Evolutionary conservation across 2,329 filamentous ascomycete species (phyloP).

Genomic region (Cordyceps militaris): DNA sequence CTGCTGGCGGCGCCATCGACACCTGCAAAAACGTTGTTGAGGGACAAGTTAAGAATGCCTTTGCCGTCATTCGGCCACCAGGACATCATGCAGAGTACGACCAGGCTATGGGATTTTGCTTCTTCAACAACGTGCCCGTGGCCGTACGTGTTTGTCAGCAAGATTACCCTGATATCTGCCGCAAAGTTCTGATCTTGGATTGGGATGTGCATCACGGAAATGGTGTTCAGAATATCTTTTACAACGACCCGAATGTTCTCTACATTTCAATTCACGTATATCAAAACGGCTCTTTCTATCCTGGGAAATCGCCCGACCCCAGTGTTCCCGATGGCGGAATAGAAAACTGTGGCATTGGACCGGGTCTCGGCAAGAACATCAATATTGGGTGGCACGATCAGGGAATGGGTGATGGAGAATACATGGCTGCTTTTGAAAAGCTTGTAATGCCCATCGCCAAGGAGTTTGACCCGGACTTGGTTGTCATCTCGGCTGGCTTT

Average conservation of each 20-base stretch:
- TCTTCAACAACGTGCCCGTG: constrained; percentile 96
- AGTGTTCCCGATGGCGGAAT: constrained; percentile 54
- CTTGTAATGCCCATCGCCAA: constrained; percentile 93
- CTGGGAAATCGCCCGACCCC: constrained; percentile 53
- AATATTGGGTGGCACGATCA: constrained; percentile 62
- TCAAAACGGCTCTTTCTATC: constrained; percentile 77
- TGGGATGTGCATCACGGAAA: constrained; percentile 85
- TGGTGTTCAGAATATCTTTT: constrained; percentile 93
- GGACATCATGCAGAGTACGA: constrained; percentile 91
- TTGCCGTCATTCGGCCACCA: constrained; percentile 89
- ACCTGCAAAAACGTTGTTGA: constrained; percentile 86
- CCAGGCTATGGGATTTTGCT: constrained; percentile 85
- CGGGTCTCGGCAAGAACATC: constrained; percentile 54
- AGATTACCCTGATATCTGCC: constrained; percentile 71
- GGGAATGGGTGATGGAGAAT: constrained; percentile 93
- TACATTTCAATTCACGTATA: constrained; percentile 96
- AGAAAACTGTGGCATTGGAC: constrained; percentile 49
- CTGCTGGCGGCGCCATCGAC: constrained; percentile 90
- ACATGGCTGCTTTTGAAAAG: constrained; percentile 91
- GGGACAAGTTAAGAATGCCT: constrained; percentile 83
- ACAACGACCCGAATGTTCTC: constrained; percentile 86
- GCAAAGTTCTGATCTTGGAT: constrained; percentile 87
- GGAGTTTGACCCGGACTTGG: constrained; percentile 89
- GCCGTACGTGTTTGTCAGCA: constrained; percentile 81
- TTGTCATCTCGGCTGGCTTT: constrained; percentile 93